phyloP scores from a whole-genome alignment of 2,329 filamentous ascomycete genomes.

The Fusarium bulbicola region DNA sequence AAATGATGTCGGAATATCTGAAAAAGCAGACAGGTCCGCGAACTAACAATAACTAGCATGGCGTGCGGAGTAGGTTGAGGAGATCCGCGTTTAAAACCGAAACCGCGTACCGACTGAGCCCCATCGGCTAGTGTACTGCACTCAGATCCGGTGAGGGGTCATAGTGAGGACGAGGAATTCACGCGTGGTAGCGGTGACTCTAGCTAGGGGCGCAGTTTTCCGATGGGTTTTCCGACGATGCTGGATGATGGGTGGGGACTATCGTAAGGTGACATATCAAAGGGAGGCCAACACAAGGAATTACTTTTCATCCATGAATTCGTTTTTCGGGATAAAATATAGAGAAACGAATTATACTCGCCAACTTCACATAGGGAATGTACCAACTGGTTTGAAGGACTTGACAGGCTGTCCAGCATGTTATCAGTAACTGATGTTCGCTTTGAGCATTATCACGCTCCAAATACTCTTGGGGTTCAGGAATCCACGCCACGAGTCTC shows the following conservation, averaged over 20 bases:
- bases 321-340: background rate
- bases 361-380: background rate
- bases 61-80: background rate
- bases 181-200: background rate
- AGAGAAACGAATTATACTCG: background rate
- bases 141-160: background rate
- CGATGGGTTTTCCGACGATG: background rate
- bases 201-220: background rate
- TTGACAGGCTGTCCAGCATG: background rate
- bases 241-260: background rate
- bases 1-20: background rate
- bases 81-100: background rate
- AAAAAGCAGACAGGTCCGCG: background rate
- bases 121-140: background rate
- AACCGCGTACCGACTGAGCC: background rate
- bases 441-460: slow-evolving; percentile 18
- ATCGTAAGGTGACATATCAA: background rate
- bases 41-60: background rate
- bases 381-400: background rate
- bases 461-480: slow-evolving; percentile 11
- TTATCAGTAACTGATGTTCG: background rate
- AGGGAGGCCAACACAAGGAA: background rate
- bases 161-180: background rate
- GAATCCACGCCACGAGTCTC: slow-evolving; percentile 12
- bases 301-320: background rate